These are phyloP conservation scores for Naematelia aurantialba DNA, from an alignment of 768 basidiomycete genomes.

Conservation along the genomic window DNA sequence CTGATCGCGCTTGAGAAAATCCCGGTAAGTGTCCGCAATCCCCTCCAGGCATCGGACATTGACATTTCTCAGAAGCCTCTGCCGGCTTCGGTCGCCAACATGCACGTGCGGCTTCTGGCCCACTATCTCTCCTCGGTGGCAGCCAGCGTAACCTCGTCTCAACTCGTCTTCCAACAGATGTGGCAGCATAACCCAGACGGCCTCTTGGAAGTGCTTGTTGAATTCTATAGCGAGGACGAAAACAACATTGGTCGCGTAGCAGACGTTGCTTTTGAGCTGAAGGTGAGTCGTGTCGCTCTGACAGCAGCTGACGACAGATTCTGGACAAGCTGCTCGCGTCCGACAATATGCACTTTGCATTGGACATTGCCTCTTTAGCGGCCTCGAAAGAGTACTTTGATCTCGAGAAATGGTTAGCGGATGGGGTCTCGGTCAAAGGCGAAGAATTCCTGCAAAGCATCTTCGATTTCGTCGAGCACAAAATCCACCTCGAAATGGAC, in stretches of 20 bases:
- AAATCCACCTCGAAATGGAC: constrained; percentile 82
- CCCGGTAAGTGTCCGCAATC: constrained; percentile 60
- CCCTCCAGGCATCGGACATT: constrained; percentile 45
- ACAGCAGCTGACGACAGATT: constrained; percentile 54
- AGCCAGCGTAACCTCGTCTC: constrained; percentile 86
- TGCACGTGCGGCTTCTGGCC: constrained; percentile 74
- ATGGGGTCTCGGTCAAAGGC: constrained; percentile 76
- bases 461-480: constrained; percentile 82
- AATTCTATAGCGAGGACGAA: constrained; percentile 86
- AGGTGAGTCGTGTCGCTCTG: constrained; percentile 56
- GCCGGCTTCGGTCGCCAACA: constrained; percentile 82
- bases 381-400: constrained; percentile 90
- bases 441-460: constrained; percentile 81
- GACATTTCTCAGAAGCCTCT: constrained; percentile 62
- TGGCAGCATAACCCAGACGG: constrained; percentile 86
- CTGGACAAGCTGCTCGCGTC: constrained; percentile 87
- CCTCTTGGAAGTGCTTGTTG: constrained; percentile 79
- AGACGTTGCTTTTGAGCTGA: constrained; percentile 91
- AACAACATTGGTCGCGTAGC: constrained; percentile 90
- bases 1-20: constrained; percentile 90
- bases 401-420: constrained; percentile 92
- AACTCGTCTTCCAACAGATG: constrained; percentile 93
- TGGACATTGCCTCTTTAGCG: constrained; percentile 91
- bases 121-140: constrained; percentile 64
- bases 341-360: constrained; percentile 78